These are phyloP conservation scores for Calonectria naviculata DNA, from an alignment of 2,329 filamentous ascomycete genomes.

Conservation along the genomic window DNA sequence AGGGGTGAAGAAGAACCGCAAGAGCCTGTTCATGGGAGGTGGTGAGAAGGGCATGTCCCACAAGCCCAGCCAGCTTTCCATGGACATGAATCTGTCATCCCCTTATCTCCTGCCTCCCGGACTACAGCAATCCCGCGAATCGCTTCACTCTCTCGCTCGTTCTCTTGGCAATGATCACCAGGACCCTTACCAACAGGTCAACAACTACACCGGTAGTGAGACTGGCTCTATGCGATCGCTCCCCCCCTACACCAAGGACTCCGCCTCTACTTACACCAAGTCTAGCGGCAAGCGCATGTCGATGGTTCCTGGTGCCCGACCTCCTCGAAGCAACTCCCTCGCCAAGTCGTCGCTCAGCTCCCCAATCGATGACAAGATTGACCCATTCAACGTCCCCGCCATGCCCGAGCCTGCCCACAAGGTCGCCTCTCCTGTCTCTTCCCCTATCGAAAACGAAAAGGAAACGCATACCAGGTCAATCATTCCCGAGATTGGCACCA, in stretches of 20 bases:
- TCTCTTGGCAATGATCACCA: conserved; percentile 79
- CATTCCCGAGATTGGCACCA: conserved; percentile 52
- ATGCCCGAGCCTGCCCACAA: conserved; percentile 44
- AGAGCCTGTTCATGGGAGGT: conserved; percentile 54
- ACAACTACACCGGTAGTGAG: conserved; percentile 68
- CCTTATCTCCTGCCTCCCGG: conserved; percentile 94
- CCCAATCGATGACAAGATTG: conserved; percentile 45
- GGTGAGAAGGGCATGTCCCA: conserved; percentile 63
- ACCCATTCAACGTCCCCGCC: conserved; percentile 51
- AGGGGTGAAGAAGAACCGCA: conserved; percentile 44
- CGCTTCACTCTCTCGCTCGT: conserved; percentile 85
- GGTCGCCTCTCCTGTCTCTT: conserved; percentile 31
- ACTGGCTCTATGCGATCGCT: conserved; percentile 66
- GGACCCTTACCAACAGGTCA: conserved; percentile 83
- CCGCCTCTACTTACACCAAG: conserved; percentile 59
- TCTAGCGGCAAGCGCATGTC: conserved; percentile 51
- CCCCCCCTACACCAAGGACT: conserved; percentile 52
- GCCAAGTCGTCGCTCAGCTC: conserved; percentile 49
- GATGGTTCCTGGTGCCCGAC: conserved; percentile 38
- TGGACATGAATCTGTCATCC: conserved; percentile 81
- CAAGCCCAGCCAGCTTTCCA: conserved; percentile 68
- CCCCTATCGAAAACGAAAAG: conserved; percentile 37
- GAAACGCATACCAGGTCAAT: conserved; percentile 46
- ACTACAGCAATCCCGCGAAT: conserved; percentile 83
- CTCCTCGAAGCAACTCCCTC: conserved; percentile 54